phyloP scores from a whole-genome alignment of 2,329 filamentous ascomycete species.

The Fusarium scirpi region DNA sequence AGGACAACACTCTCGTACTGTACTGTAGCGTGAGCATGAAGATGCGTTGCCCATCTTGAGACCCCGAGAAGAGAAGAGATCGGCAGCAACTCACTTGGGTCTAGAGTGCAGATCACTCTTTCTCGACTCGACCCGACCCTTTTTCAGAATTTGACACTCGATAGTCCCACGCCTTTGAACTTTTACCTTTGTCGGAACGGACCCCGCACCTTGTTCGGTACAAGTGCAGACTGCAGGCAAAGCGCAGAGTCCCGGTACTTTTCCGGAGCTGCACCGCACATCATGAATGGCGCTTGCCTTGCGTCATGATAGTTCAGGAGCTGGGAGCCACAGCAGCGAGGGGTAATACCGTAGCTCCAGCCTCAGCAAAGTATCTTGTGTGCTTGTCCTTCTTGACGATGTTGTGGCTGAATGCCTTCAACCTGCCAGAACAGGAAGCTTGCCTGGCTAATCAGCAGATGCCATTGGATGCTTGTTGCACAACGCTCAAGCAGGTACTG shows the following conservation, averaged over 20 bases:
- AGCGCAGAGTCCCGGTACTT: background rate
- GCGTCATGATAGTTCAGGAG: slow-evolving; percentile 24
- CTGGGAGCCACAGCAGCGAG: slow-evolving; percentile 19
- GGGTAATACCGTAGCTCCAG: slow-evolving; percentile 20
- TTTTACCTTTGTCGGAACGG: background rate
- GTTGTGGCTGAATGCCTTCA: slow-evolving; percentile 35
- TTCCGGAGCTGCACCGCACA: background rate
- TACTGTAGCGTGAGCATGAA: background rate
- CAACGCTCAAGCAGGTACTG: slow-evolving; percentile 20
- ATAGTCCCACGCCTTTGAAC: slow-evolving; percentile 30
- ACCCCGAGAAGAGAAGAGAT: slow-evolving; percentile 14
- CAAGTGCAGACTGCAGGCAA: background rate
- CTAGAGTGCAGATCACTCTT: slow-evolving; percentile 32
- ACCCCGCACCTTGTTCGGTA: slow-evolving; percentile 19
- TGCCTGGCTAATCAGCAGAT: slow-evolving; percentile 16
- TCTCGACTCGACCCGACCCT: slow-evolving; percentile 4
- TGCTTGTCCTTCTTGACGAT: slow-evolving; percentile 5
- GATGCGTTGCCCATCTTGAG: slow-evolving; percentile 5
- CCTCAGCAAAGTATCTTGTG: slow-evolving; percentile 7
- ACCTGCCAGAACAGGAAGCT: slow-evolving; percentile 45
- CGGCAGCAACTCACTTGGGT: slow-evolving; percentile 17
- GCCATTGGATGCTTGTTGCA: slow-evolving; percentile 39
- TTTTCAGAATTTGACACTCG: slow-evolving; percentile 15
- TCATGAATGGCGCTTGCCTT: background rate
- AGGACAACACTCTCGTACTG: background rate